A percentile compares a stretch with the other conserved stretches of the same genome.
These are phyloP conservation scores for Zoysia matrella DNA, from an alignment of 202 grass and related monocot genomes.

Conservation along the genomic window DNA sequence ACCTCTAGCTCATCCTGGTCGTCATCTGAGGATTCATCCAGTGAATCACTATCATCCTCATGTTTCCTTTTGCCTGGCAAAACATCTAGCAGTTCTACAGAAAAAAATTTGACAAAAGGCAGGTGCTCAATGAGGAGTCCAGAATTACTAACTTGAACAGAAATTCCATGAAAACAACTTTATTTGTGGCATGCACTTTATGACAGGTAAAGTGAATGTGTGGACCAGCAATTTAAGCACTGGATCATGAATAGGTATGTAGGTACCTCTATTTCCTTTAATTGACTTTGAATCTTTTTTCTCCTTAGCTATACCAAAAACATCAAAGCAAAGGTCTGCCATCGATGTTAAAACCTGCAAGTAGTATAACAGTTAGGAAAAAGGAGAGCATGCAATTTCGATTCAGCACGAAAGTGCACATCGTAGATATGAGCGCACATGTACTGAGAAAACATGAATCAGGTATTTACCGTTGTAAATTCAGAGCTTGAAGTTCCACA, in stretches of 20 bases:
- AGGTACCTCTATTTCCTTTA: conserved; percentile 89
- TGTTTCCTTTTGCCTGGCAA: conserved; percentile 85
- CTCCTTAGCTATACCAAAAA: conserved; percentile 90
- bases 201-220: background rate
- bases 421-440: background rate
- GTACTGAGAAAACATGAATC: background rate
- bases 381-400: background rate
- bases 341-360: conserved; percentile 91
- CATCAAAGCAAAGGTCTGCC: conserved; percentile 93
- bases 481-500: conserved; percentile 87
- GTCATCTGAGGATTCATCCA: conserved; percentile 62
- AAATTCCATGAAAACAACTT: background rate
- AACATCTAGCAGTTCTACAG: conserved; percentile 77
- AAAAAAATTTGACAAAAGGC: background rate
- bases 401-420: background rate
- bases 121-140: background rate
- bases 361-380: conserved; percentile 38
- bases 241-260: background rate
- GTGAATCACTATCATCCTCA: conserved; percentile 53
- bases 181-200: background rate
- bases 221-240: background rate
- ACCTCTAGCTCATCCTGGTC: conserved; percentile 72
- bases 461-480: conserved; percentile 73
- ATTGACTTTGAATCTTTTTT: conserved; percentile 79
- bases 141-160: background rate